A percentile compares a stretch with the other conserved stretches of the same genome.
These are phyloP conservation scores for Aspergillus niger DNA, from an alignment of 2,329 filamentous ascomycete genomes.

Conservation along the genomic window DNA sequence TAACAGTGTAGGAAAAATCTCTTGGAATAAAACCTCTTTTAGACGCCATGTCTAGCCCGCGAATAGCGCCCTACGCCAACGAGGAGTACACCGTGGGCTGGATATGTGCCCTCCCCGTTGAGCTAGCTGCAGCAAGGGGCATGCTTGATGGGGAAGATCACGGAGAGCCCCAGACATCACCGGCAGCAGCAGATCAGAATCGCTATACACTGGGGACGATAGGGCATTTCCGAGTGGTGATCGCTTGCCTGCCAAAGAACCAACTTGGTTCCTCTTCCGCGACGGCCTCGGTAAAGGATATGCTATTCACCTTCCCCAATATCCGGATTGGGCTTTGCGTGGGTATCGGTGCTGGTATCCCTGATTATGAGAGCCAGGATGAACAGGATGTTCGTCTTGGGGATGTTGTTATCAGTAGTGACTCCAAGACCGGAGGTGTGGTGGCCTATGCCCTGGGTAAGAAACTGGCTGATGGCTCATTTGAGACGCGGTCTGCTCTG, in stretches of 20 bases:
- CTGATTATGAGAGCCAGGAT: background rate
- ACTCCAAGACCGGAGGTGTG: background rate
- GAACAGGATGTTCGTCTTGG: conserved; percentile 1
- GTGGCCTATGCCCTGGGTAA: background rate
- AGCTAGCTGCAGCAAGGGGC: background rate
- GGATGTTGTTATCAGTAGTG: conserved; percentile 6
- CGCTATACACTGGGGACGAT: background rate
- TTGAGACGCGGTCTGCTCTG: background rate
- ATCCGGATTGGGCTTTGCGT: background rate
- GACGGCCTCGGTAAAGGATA: background rate
- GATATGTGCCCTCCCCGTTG: background rate
- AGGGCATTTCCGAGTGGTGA: background rate
- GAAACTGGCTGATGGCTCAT: background rate
- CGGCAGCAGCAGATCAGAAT: background rate
- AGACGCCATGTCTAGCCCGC: too few species aligned
- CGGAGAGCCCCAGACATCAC: background rate
- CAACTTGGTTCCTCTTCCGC: background rate
- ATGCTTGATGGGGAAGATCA: conserved; percentile 5
- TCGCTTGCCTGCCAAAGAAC: background rate
- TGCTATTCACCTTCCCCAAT: background rate
- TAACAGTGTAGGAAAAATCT: too few species aligned
- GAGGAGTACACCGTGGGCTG: background rate
- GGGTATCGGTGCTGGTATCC: conserved; percentile 2
- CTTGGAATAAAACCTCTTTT: too few species aligned
- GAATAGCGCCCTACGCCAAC: background rate